A percentile compares a stretch with the other conserved stretches of the same genome.
Evolutionary conservation across 2,329 filamentous ascomycete genomes (phyloP).

Genomic region (Xylariaceae sp.): DNA sequence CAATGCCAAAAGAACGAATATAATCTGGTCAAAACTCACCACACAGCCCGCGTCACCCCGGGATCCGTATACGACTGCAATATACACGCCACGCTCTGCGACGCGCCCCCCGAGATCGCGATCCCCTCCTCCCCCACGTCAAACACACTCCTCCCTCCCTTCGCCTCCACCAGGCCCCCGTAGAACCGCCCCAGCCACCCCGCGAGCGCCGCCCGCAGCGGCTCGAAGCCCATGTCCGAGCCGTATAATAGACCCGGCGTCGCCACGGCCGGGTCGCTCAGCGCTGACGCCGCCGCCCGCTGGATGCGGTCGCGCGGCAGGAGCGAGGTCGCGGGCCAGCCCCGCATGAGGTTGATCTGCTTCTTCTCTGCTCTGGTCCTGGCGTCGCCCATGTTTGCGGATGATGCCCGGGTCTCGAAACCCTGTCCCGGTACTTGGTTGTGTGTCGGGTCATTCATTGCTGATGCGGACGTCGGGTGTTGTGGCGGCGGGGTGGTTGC

Average conservation of each 20-base stretch:
- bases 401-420: background rate
- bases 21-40: no score
- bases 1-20: no score
- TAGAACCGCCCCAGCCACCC: conserved; percentile 67
- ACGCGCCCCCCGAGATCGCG: conserved; percentile 80
- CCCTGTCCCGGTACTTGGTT: background rate
- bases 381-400: background rate
- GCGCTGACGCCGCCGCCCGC: conserved; percentile 54
- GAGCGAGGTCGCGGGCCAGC: conserved; percentile 62
- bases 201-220: conserved; percentile 65
- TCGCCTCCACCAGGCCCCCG: conserved; percentile 6
- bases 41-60: conserved; percentile 67
- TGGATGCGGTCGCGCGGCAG: conserved; percentile 62
- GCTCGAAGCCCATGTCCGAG: conserved; percentile 68
- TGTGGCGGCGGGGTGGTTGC: no score
- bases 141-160: background rate
- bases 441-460: background rate
- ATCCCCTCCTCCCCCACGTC: conserved; percentile 52
- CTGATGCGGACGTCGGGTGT: no score
- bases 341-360: conserved; percentile 61
- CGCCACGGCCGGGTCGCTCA: conserved; percentile 56
- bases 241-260: conserved; percentile 72
- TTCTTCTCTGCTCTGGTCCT: conserved; percentile 22
- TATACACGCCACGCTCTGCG: conserved; percentile 74
- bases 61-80: conserved; percentile 80